Conservation (phyloP, 2,329 filamentous ascomycete genomes). For the Epichloe scottii region DNA sequence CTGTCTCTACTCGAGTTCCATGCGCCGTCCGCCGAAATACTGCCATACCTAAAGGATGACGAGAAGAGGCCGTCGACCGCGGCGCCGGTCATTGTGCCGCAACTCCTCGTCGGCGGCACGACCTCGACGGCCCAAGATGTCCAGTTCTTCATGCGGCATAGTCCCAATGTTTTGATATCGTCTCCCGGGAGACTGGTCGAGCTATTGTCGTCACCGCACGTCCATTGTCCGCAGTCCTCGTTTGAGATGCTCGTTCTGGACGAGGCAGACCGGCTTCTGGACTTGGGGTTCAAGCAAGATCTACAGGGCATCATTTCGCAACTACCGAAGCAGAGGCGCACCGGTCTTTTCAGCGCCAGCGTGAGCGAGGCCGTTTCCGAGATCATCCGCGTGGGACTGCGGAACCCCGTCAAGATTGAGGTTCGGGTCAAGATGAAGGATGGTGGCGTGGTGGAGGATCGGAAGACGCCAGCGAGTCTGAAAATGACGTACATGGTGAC, state of each 20-base stretch:
- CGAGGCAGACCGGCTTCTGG: constrained; percentile 83
- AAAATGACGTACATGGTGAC: constrained; percentile 76
- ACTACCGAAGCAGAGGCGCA: constrained; percentile 84
- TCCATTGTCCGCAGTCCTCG: constrained; percentile 75
- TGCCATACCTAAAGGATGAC: constrained; percentile 41
- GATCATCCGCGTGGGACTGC: constrained; percentile 78
- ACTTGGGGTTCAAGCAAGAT: constrained; percentile 88
- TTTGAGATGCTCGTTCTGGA: constrained; percentile 91
- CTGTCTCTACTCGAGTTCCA: constrained; percentile 72
- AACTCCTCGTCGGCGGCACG: constrained; percentile 75
- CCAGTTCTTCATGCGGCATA: constrained; percentile 68
- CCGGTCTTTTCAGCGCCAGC: constrained; percentile 86
- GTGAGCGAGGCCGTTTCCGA: constrained; percentile 93
- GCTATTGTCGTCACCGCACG: constrained; percentile 72
- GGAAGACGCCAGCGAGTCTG: constrained; percentile 81
- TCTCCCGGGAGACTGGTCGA: constrained; percentile 86
- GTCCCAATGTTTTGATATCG: constrained; percentile 79
- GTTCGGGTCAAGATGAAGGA: constrained; percentile 74
- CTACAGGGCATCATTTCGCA: constrained; percentile 72
- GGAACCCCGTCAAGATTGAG: constrained; percentile 89
- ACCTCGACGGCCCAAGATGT: constrained; percentile 74
- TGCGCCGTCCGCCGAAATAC: constrained; percentile 55
- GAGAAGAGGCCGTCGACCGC: constrained; percentile 39
- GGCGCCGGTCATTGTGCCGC: constrained; percentile 56
- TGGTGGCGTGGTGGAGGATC: constrained; percentile 59